phyloP scores from a whole-genome alignment of 331 rosid species.

The Erythrophleum ivorense region DNA sequence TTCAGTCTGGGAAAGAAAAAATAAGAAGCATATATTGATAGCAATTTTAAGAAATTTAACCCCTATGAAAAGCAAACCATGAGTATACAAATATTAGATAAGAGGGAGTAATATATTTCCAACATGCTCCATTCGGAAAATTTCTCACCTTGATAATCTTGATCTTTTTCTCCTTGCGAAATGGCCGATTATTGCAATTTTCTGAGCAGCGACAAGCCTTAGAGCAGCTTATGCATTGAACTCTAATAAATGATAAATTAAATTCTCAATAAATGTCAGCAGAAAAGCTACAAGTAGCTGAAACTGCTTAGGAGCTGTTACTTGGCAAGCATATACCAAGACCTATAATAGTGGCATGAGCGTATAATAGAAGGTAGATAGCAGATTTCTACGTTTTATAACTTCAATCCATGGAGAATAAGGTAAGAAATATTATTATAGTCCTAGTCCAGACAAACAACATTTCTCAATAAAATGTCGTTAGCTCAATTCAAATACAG shows the following conservation, averaged over 20 bases:
- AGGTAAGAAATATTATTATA: constrained; percentile 10
- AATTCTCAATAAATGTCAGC: background rate
- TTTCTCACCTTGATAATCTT: constrained; percentile 76
- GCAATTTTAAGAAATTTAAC: background rate
- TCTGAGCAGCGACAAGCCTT: constrained; percentile 86
- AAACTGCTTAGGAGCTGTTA: constrained; percentile 5
- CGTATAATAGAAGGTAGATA: background rate
- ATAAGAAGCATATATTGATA: constrained; percentile 3
- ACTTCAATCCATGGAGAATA: background rate
- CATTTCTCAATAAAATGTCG: background rate
- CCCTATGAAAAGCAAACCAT: background rate
- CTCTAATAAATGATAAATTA: constrained; percentile 55
- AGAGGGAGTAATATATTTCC: background rate
- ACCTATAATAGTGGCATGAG: background rate
- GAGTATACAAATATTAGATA: background rate
- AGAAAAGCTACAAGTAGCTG: constrained; percentile 24
- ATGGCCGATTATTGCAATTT: constrained; percentile 85
- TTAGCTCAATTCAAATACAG: constrained; percentile 24
- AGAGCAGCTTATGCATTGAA: constrained; percentile 97
- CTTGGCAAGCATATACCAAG: constrained; percentile 1
- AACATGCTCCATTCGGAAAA: constrained; percentile 20
- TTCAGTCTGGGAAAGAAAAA: constrained; percentile 70
- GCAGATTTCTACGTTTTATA: background rate
- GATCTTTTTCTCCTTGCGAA: constrained; percentile 88
- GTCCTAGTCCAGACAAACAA: constrained; percentile 2